Conservation (phyloP, 2,329 filamentous ascomycete genomes). For the Torrubiellomyces zombiae region DNA sequence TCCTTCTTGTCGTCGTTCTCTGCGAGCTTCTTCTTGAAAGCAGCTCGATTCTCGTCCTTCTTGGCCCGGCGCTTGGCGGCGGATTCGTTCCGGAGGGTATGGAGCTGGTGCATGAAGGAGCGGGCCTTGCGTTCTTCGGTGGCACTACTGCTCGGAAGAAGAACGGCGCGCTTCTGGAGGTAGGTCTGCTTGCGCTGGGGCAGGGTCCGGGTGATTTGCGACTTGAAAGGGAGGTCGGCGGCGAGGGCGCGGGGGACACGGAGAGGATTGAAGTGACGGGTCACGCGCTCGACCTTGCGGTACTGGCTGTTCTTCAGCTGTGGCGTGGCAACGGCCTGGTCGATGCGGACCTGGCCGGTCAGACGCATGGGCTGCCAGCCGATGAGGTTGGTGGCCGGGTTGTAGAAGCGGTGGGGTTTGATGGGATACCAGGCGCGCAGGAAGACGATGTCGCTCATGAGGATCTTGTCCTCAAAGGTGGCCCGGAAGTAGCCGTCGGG, state of each 20-base stretch:
- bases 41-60: conserved; percentile 73
- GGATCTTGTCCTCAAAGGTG: conserved; percentile 95
- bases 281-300: conserved; percentile 46
- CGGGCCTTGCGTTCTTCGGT: conserved; percentile 87
- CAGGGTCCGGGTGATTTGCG: conserved; percentile 70
- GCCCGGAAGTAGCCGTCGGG: conserved; percentile 93
- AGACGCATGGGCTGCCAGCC: conserved; percentile 90
- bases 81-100: conserved; percentile 81
- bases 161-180: conserved; percentile 88
- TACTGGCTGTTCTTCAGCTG: conserved; percentile 75
- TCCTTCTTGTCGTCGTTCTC: conserved; percentile 73
- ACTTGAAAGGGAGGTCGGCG: conserved; percentile 77
- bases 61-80: conserved; percentile 65
- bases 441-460: conserved; percentile 94
- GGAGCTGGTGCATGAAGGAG: conserved; percentile 82
- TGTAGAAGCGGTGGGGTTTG: conserved; percentile 91
- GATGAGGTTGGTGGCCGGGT: conserved; percentile 83
- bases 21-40: conserved; percentile 68
- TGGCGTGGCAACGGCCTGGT: conserved; percentile 59
- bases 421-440: conserved; percentile 93
- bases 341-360: conserved; percentile 77
- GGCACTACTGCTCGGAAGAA: conserved; percentile 54
- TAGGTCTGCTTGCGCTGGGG: conserved; percentile 72
- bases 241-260: conserved; percentile 65
- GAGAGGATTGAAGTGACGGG: conserved; percentile 64